These are phyloP conservation scores for Botryosphaeria dothidea DNA, from an alignment of 2,329 filamentous ascomycete genomes.

Conservation along the genomic window DNA sequence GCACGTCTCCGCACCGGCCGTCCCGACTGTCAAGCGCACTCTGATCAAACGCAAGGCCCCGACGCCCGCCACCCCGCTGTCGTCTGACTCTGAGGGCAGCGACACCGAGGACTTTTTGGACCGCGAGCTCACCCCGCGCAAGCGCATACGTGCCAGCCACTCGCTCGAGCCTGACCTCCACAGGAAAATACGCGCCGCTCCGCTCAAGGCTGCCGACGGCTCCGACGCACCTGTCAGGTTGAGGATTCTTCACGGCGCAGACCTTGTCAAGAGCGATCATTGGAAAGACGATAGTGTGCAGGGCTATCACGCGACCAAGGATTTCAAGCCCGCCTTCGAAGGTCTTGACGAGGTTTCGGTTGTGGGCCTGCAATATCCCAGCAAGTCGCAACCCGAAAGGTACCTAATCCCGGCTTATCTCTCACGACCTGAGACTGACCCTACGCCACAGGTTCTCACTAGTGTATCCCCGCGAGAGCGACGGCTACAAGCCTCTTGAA, in stretches of 20 bases:
- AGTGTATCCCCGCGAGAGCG: conserved; percentile 73
- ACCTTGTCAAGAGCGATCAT: conserved; percentile 42
- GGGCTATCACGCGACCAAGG: conserved; percentile 30
- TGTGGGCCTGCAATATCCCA: conserved; percentile 83
- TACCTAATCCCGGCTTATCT: conserved; percentile 40
- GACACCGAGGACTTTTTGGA: conserved; percentile 9
- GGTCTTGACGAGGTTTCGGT: conserved; percentile 44
- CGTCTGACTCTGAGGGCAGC: conserved; percentile 15
- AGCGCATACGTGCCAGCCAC: conserved; percentile 37
- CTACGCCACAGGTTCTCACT: conserved; percentile 63
- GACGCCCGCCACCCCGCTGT: conserved; percentile 14
- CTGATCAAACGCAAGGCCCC: conserved; percentile 19
- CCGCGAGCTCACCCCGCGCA: conserved; percentile 24
- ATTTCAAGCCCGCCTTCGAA: conserved; percentile 55
- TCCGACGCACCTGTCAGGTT: conserved; percentile 23
- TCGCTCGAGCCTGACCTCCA: conserved; percentile 39
- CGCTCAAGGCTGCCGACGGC: conserved; percentile 21
- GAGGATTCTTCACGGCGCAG: conserved; percentile 41
- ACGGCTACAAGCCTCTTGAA: conserved; percentile 65
- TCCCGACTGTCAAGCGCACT: conserved; percentile 5
- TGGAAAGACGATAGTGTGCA: conserved; percentile 21
- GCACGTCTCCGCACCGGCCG: conserved; percentile 1
- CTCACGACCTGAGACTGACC: conserved; percentile 25
- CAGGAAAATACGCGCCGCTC: conserved; percentile 29
- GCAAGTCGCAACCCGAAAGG: conserved; percentile 67